Evolutionary conservation across 306 rosid genomes (phyloP).

Genomic region (Adenanthera pavonina): DNA sequence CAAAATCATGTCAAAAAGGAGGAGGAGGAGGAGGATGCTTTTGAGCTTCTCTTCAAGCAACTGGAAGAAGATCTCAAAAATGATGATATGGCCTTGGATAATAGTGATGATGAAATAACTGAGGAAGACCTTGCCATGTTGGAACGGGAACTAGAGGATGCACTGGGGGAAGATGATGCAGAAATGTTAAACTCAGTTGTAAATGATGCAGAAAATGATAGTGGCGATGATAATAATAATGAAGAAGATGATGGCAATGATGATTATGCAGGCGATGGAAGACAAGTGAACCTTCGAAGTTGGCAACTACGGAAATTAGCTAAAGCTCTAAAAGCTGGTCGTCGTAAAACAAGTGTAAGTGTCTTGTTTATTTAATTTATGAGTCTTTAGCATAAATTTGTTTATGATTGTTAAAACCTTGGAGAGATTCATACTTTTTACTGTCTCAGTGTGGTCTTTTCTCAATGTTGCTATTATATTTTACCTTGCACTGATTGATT

Average conservation of each 20-base stretch:
- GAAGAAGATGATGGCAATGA: slow-evolving; percentile 14
- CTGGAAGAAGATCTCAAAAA: slow-evolving; percentile 89
- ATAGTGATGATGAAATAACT: slow-evolving; percentile 50
- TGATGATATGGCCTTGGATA: slow-evolving; percentile 55
- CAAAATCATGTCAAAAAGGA: slow-evolving; percentile 39
- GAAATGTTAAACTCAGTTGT: slow-evolving; percentile 33
- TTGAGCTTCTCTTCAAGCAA: slow-evolving; percentile 76
- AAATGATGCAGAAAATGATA: slow-evolving; percentile 35
- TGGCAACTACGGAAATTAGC: slow-evolving; percentile 91
- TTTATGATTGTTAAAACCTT: background rate
- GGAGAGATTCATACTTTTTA: background rate
- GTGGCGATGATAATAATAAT: slow-evolving; percentile 28
- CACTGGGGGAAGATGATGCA: slow-evolving; percentile 52
- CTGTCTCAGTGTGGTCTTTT: background rate
- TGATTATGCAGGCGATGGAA: slow-evolving; percentile 41
- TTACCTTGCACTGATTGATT: slow-evolving; percentile 9
- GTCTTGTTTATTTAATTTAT: background rate
- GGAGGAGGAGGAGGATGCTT: slow-evolving; percentile 70
- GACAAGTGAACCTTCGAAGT: slow-evolving; percentile 59
- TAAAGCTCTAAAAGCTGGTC: slow-evolving; percentile 74
- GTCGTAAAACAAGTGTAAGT: slow-evolving; percentile 84
- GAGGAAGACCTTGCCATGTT: slow-evolving; percentile 72
- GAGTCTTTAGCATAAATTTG: slow-evolving; percentile 10
- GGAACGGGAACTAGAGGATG: slow-evolving; percentile 65
- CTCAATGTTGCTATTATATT: slow-evolving; percentile 1